A percentile compares a stretch with the other conserved stretches of the same genome.
These are phyloP conservation scores for Spinellus fusiger DNA, from an alignment of 192 early-diverging fungal species.

Conservation along the genomic window DNA sequence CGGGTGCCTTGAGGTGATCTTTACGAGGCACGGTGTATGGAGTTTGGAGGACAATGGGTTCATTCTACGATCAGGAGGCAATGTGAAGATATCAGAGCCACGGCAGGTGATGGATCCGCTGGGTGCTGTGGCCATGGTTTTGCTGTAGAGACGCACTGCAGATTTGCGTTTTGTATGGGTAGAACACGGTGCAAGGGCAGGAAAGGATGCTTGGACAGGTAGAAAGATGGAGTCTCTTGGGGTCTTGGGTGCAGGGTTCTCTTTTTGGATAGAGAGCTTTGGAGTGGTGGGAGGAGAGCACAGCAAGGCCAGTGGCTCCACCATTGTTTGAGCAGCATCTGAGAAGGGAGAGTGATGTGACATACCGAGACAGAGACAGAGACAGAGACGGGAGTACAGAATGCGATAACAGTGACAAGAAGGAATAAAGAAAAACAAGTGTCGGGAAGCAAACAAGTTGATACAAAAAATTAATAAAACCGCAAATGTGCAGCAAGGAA, in stretches of 20 bases:
- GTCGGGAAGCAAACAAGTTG: not conserved
- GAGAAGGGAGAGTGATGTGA: not conserved
- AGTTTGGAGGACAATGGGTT: not conserved
- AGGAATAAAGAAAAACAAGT: not conserved
- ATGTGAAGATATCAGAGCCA: not conserved
- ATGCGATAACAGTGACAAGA: not conserved
- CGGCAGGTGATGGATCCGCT: not conserved
- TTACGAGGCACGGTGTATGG: too few species aligned
- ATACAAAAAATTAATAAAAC: constrained; percentile 1
- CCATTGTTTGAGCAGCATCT: not conserved
- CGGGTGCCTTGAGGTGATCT: too few species aligned
- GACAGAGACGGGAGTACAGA: not conserved
- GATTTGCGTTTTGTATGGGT: constrained; percentile 4
- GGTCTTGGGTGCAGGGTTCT: too few species aligned
- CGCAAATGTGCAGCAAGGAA: not conserved
- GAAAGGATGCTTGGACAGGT: not conserved
- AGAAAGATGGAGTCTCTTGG: not conserved
- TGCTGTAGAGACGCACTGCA: not conserved
- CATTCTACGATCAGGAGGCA: not conserved
- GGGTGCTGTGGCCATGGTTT: constrained; percentile 2
- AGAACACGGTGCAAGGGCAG: not conserved
- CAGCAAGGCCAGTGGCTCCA: not conserved
- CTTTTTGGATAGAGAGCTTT: not conserved
- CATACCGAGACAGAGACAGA: not conserved
- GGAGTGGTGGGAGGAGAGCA: constrained; percentile 10